Base-by-base conservation (phyloP, 2,329 filamentous ascomycete genomes). In the Mariannaea sp. region DNA sequence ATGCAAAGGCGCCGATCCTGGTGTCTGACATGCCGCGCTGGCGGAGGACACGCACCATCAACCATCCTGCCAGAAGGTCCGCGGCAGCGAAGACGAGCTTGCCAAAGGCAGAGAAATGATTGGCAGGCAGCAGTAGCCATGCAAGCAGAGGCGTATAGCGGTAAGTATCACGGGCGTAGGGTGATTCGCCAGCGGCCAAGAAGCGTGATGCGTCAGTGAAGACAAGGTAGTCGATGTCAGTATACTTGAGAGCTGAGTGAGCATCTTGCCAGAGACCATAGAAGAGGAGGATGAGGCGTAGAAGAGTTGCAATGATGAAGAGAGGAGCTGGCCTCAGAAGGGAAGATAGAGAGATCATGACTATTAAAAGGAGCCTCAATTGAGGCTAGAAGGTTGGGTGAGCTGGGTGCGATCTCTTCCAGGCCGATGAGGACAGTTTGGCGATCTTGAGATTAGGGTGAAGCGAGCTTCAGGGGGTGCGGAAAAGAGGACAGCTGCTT, bases 171-270 rank as follows among this genome's bases (percentile, higher is more conserved):
- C 94, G 85, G 33, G 83, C 81, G 71, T 99, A 99, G 2, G 94
- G 94, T 0, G 89, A 90, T 40, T 76, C 74, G 3, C 83, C 83
- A n/a, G 73, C 77, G 3, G 86, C 75, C 36, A 90, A 73, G 72
- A 89, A 93, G 60, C 89, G 88, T 2, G 94, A 85, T 20, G 94
- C 94, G 71, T 97, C 93, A 42, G 94, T 97, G 78, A 99, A 99
- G 71, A 99, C 94, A 60, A 92, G 86, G 75, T 99, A 99, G 79
- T 99, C 94, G 66, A 99, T 97, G 74, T 99, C 94, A 45, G 94
- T 99, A 78, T 97, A 99, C 75, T 97, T 97, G 68, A 99, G 77
- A 12, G 93, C 87, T 7, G 92, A 95, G 74, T 92, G 81, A 55
- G 90, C 87, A 74, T 99, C 94, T 76, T 99, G 94, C 79, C 90